A percentile compares a stretch with the other conserved stretches of the same genome.
Conservation (phyloP, 129 eudicot species). For the Gnaphalium uliginosum region DNA sequence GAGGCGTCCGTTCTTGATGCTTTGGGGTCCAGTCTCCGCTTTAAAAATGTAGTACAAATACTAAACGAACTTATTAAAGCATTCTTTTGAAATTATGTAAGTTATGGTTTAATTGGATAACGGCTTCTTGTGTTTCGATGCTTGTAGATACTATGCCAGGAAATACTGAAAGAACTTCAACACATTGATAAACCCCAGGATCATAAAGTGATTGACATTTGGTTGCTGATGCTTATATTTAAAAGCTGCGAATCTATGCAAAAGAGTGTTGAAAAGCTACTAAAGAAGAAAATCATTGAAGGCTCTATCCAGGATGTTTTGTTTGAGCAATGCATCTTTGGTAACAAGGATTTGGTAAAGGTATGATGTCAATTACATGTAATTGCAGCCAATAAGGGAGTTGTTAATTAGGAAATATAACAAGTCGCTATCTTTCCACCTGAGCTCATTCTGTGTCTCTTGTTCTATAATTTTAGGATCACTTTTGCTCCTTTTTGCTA, state of each 20-base stretch:
- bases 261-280: constrained; percentile 63
- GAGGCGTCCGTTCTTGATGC: constrained; percentile 75
- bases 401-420: constrained; percentile 14
- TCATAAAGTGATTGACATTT: constrained; percentile 79
- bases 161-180: constrained; percentile 73
- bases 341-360: constrained; percentile 68
- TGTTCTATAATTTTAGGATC: constrained; percentile 48
- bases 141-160: constrained; percentile 70
- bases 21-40: constrained; percentile 73
- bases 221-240: constrained; percentile 71
- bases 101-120: constrained; percentile 9
- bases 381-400: neutral
- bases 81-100: neutral
- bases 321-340: constrained; percentile 76
- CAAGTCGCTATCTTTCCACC: neutral
- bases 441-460: constrained; percentile 14
- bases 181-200: constrained; percentile 57
- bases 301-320: constrained; percentile 57
- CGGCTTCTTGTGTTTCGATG: constrained; percentile 16
- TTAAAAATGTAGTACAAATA: constrained; percentile 55
- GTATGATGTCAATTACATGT: constrained; percentile 38
- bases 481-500: constrained; percentile 62
- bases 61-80: neutral
- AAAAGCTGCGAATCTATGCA: constrained; percentile 73
- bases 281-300: constrained; percentile 67